phyloP scores from a whole-genome alignment of 306 rosid species.

The Fragaria iinumae region DNA sequence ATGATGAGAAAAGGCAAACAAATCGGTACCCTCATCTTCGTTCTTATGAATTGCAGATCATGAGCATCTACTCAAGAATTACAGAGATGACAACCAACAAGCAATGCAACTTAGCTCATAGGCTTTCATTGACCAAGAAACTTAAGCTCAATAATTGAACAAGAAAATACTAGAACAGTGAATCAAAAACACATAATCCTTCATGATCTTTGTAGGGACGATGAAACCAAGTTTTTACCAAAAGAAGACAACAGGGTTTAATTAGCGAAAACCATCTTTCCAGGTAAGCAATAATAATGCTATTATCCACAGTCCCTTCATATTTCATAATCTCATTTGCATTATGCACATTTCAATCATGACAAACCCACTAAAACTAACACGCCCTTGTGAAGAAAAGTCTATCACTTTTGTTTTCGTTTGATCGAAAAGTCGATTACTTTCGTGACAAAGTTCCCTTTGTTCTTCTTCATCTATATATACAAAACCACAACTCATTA shows the following conservation, averaged over 20 bases:
- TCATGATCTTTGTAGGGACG: constrained; percentile 23
- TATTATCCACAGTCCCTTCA: background rate
- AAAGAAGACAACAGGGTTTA: constrained; percentile 3
- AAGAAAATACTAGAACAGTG: background rate
- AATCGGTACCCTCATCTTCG: background rate
- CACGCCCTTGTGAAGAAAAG: background rate
- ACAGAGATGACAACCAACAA: background rate
- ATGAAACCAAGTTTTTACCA: background rate
- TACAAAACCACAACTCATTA: background rate
- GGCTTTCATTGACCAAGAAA: background rate
- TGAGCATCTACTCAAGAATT: background rate
- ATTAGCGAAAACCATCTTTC: constrained; percentile 24
- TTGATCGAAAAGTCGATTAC: background rate
- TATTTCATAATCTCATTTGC: background rate
- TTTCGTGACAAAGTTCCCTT: constrained; percentile 22
- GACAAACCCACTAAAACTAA: background rate
- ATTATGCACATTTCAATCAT: background rate
- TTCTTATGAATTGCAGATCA: background rate
- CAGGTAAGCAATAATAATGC: constrained; percentile 29
- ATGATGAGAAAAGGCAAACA: background rate
- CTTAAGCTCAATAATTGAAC: background rate
- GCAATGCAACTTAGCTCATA: background rate
- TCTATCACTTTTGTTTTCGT: background rate
- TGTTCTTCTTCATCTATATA: background rate
- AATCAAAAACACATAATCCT: background rate